A percentile compares a stretch with the other conserved stretches of the same genome.
Conservation (phyloP, 257 asterid genomes). For the Fraxinus excelsior region DNA sequence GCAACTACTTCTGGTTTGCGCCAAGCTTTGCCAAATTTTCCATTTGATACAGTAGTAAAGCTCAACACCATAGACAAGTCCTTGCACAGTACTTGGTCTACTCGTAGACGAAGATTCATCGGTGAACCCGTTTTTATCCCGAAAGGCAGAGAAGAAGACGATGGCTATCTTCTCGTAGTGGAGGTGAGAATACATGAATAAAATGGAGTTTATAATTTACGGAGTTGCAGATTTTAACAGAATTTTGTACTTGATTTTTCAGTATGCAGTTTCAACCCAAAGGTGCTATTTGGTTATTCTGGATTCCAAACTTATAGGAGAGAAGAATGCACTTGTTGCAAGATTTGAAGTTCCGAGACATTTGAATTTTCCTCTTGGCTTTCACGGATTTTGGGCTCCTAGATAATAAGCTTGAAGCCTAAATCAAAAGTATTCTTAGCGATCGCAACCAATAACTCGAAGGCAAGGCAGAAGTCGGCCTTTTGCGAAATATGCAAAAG, state of each 20-base stretch:
- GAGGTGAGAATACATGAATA: constrained; percentile 53
- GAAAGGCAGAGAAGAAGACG: constrained; percentile 60
- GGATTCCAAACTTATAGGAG: constrained; percentile 68
- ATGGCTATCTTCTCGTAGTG: constrained; percentile 84
- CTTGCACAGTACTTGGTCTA: constrained; percentile 59
- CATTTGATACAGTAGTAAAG: constrained; percentile 88
- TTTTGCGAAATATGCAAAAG: too few species aligned
- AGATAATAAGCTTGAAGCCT: too few species aligned
- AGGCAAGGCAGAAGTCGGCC: too few species aligned
- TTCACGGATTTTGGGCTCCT: constrained; percentile 95
- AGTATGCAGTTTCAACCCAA: constrained; percentile 91
- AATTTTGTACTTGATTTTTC: constrained; percentile 28
- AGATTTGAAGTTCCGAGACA: constrained; percentile 85
- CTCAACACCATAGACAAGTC: constrained; percentile 50
- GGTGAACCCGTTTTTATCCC: constrained; percentile 87
- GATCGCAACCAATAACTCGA: too few species aligned
- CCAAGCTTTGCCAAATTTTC: constrained; percentile 78
- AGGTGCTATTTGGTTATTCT: constrained; percentile 80
- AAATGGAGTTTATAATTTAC: not conserved
- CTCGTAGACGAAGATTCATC: constrained; percentile 69
- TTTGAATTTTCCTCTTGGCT: constrained; percentile 89
- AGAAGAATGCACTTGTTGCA: constrained; percentile 66
- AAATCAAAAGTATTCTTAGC: too few species aligned
- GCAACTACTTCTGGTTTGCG: constrained; percentile 90
- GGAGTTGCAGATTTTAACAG: not conserved